These are phyloP conservation scores for Salix koriyanagi DNA, from an alignment of 345 rosid species.

Conservation along the genomic window DNA sequence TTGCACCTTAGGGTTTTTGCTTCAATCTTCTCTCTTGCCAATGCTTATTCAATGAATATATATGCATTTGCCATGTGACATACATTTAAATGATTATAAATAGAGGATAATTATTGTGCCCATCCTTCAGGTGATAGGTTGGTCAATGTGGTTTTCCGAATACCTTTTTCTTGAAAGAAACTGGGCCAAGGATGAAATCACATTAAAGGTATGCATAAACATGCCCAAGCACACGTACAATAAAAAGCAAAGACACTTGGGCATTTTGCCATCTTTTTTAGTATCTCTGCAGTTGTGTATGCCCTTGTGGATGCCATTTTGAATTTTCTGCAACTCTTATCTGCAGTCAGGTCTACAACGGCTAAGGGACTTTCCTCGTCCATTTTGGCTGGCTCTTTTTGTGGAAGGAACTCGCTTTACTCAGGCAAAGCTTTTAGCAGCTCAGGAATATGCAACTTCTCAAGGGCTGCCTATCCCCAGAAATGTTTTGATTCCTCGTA, in stretches of 20 bases:
- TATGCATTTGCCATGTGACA: neutral
- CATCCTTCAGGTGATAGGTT: slow-evolving; percentile 79
- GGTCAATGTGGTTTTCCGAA: slow-evolving; percentile 99
- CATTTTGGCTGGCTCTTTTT: slow-evolving; percentile 98
- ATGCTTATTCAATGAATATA: neutral
- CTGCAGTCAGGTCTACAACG: slow-evolving; percentile 85
- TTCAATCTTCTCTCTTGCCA: neutral
- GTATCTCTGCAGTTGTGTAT: neutral
- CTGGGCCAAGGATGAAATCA: slow-evolving; percentile 96
- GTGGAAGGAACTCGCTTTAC: slow-evolving; percentile 99
- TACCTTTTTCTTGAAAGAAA: slow-evolving; percentile 87
- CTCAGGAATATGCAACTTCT: slow-evolving; percentile 92
- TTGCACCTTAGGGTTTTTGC: neutral
- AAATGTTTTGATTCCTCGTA: slow-evolving; percentile 96
- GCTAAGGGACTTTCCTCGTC: slow-evolving; percentile 74
- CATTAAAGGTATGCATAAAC: slow-evolving; percentile 48
- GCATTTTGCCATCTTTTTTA: neutral
- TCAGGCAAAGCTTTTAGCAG: slow-evolving; percentile 91
- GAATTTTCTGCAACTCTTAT: neutral
- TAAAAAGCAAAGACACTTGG: neutral
- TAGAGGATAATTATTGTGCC: neutral
- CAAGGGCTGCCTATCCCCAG: slow-evolving; percentile 80
- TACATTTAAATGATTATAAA: neutral
- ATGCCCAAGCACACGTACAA: neutral
- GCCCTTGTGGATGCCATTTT: neutral